phyloP scores from a whole-genome alignment of 148 eudicot species.

The Heliamphora exappendiculata region DNA sequence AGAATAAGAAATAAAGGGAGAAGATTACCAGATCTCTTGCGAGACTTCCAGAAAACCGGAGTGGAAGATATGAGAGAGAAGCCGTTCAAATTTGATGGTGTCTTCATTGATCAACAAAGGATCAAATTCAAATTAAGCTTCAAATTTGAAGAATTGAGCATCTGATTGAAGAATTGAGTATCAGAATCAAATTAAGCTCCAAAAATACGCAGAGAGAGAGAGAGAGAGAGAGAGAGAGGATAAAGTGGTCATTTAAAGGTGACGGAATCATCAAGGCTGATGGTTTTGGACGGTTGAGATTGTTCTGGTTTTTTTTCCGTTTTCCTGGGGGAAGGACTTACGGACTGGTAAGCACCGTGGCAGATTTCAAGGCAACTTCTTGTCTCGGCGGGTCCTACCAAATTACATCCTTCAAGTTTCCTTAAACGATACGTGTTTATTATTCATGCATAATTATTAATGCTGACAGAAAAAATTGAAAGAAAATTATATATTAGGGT shows the following conservation, averaged over 20 bases:
- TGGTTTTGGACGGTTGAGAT: not conserved
- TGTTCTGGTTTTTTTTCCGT: not conserved
- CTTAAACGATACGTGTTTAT: too few relatives aligned
- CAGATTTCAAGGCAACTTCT: not conserved
- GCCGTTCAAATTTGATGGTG: not conserved
- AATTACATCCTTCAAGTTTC: too few relatives aligned
- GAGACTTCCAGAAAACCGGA: slow-evolving; percentile 11
- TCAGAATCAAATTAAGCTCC: too few relatives aligned
- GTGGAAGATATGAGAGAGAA: slow-evolving; percentile 16
- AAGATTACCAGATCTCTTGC: slow-evolving; percentile 2
- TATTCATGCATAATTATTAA: too few relatives aligned
- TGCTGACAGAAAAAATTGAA: too few relatives aligned
- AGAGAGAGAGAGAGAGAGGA: not conserved
- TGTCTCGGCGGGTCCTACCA: not conserved
- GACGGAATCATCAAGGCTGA: slow-evolving; percentile 1
- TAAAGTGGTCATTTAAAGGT: not conserved
- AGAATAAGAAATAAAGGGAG: not conserved
- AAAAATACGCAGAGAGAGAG: not conserved
- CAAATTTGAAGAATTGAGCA: not conserved
- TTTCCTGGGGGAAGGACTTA: too few relatives aligned
- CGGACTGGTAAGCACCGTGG: too few relatives aligned
- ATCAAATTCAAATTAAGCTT: not conserved
- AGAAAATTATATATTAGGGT: too few relatives aligned
- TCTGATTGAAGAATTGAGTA: not conserved
- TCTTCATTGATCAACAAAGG: slow-evolving; percentile 2